Evolutionary conservation across 129 eudicot genomes (phyloP), one percentile per base, ranked within the genome.

Genomic region (Daucus carota): DNA sequence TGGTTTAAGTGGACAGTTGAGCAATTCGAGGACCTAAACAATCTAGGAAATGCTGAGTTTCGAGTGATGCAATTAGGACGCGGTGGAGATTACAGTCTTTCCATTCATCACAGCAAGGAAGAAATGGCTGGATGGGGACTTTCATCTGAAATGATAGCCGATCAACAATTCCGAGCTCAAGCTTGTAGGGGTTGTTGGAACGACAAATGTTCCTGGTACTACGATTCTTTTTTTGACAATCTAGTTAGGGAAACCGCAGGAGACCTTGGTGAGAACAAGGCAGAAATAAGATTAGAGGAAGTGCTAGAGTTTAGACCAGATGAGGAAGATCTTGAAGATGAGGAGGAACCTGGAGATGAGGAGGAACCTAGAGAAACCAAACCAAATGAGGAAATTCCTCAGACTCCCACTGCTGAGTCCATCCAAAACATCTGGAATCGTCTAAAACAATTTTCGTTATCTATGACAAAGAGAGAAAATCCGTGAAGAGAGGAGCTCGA

Each of bases 1-100:
- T 92, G 97, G 97, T 92, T 92, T 75, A 92, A 92, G 79, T 92
- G 96, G 97, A 89, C 97, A 5, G 96, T 87, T 2, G 96, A 92
- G 42, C 97, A 92, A 60, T 92, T 89, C 45, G 96, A 92, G 91
- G 73, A 75, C 75, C 81, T 92, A 46, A 87, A 81, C 83, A 92
- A 92, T 78, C 81, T 85, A n/a, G 86, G 73, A 11, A 92, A 92
- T 52, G 88, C 91, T 36, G 97, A 89, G 83, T 87, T 78, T 67
- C 88, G 96, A 73, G 97, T 92, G 15, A 84, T 92, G 89, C 91
- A 92, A 73, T 73, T 85, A 43, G 97, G 97, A 8, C 11, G 20
- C 1, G 96, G 93, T 7, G 97, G 97, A 73, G 97, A 92, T 63
- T 92, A 89, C 84, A 92, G 96, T 79, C 84, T 92, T 20, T 91